phyloP scores from a whole-genome alignment of 116 monocot species.

The Dioscorea cayenensis region DNA sequence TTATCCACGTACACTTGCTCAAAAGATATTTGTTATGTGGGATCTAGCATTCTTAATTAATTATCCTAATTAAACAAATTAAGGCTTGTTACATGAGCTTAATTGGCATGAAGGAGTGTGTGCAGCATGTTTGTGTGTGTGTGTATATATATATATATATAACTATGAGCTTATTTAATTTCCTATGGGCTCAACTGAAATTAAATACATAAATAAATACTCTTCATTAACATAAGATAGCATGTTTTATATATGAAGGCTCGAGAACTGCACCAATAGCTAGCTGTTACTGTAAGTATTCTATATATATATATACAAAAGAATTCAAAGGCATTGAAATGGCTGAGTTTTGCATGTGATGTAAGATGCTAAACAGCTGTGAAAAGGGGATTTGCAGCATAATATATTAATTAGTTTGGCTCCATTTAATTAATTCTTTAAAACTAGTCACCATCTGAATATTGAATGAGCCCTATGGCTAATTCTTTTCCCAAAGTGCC shows the following conservation, averaged over 20 bases:
- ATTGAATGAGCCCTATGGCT: background rate
- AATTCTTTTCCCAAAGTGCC: background rate
- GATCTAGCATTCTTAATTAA: background rate
- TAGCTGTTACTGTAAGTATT: background rate
- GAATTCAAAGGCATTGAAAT: background rate
- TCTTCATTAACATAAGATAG: too few relatives aligned
- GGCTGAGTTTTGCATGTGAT: conserved; percentile 3
- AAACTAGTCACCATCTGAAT: background rate
- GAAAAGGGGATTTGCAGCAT: background rate
- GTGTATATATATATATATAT: too few relatives aligned
- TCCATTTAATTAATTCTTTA: background rate
- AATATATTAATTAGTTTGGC: background rate
- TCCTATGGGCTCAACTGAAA: background rate
- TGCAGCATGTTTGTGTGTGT: too few relatives aligned
- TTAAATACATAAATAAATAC: background rate
- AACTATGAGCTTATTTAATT: background rate
- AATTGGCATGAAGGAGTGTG: too few relatives aligned
- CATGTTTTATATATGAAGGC: background rate
- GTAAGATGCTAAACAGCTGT: conserved; percentile 2
- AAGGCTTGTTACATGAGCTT: too few relatives aligned
- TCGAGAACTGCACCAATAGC: background rate
- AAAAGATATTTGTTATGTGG: background rate
- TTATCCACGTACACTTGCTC: background rate
- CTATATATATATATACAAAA: too few relatives aligned
- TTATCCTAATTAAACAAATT: background rate